phyloP scores from a whole-genome alignment of 2,329 filamentous ascomycete genomes.

The Trichoderma koningiopsis region DNA sequence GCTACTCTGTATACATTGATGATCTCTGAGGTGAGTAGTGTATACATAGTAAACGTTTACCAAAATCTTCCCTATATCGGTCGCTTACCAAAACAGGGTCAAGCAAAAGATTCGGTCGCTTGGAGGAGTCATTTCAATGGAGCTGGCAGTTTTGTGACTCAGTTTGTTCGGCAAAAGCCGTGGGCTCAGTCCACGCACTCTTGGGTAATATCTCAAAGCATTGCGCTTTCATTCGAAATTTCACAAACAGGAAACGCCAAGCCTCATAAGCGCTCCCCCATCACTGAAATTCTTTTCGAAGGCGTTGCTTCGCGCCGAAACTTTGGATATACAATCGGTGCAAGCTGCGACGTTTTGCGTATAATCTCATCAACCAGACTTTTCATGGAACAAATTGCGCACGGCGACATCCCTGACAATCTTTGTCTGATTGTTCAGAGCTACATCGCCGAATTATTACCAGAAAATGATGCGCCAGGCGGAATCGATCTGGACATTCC shows the following conservation, averaged over 20 bases:
- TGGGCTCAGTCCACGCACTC: constrained; percentile 9
- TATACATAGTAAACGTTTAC: no score
- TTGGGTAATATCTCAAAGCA: constrained; percentile 22
- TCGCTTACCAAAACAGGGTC: background rate
- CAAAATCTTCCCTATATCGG: background rate
- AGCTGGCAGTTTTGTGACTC: constrained; percentile 7
- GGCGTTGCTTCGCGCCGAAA: constrained; percentile 1
- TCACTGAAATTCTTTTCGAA: constrained; percentile 6
- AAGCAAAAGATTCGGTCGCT: background rate
- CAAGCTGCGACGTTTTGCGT: constrained; percentile 6
- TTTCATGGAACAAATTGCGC: background rate
- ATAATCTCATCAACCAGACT: constrained; percentile 16
- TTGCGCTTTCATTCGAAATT: constrained; percentile 17
- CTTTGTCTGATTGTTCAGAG: background rate
- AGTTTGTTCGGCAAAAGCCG: constrained; percentile 16
- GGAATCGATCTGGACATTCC: constrained; percentile 5
- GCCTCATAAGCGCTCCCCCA: background rate
- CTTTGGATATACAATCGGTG: constrained; percentile 15
- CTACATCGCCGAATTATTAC: background rate
- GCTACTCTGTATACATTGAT: constrained; percentile 15
- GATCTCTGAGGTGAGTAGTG: constrained; percentile 6
- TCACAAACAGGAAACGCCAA: constrained; percentile 8
- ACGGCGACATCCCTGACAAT: background rate
- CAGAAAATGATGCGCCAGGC: background rate
- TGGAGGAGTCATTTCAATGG: constrained; percentile 16